A percentile compares a stretch with the other conserved stretches of the same genome.
These are phyloP conservation scores for Lachancea sp. DNA, from an alignment of 805 yeast genomes.

Conservation along the genomic window DNA sequence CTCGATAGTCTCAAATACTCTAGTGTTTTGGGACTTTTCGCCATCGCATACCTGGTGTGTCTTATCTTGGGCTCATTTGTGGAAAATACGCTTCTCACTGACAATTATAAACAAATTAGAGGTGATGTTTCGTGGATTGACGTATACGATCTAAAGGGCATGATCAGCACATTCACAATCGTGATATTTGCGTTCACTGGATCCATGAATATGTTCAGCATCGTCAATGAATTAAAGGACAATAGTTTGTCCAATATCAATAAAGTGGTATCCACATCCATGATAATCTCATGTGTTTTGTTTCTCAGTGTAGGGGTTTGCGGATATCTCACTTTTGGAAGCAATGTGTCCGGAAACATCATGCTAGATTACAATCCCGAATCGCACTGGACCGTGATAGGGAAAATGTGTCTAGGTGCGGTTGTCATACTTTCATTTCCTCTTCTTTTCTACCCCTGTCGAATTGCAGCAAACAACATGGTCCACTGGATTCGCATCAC, in stretches of 20 bases:
- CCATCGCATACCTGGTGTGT: conserved; percentile 56
- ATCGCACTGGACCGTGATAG: conserved; percentile 43
- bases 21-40: conserved; percentile 59
- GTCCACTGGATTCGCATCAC: conserved; percentile 39
- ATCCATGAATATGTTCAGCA: conserved; percentile 73
- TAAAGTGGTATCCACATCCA: conserved; percentile 41
- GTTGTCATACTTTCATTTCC: conserved; percentile 78
- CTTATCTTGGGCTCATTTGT: conserved; percentile 48
- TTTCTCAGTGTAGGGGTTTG: conserved; percentile 58
- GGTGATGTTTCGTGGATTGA: conserved; percentile 39
- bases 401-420: conserved; percentile 55
- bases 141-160: conserved; percentile 39
- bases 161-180: conserved; percentile 62
- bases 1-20: conserved; percentile 67
- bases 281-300: conserved; percentile 47
- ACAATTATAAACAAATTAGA: conserved; percentile 36
- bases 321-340: conserved; percentile 75
- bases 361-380: conserved; percentile 58
- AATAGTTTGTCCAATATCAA: conserved; percentile 44
- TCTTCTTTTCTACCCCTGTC: conserved; percentile 72
- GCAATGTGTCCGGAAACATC: conserved; percentile 56
- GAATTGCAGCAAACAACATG: conserved; percentile 67
- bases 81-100: conserved; percentile 27
- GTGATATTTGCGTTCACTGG: conserved; percentile 78
- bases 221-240: conserved; percentile 60